Conservation (phyloP, 306 rosid genomes). For the Coriaria nepalensis region DNA sequence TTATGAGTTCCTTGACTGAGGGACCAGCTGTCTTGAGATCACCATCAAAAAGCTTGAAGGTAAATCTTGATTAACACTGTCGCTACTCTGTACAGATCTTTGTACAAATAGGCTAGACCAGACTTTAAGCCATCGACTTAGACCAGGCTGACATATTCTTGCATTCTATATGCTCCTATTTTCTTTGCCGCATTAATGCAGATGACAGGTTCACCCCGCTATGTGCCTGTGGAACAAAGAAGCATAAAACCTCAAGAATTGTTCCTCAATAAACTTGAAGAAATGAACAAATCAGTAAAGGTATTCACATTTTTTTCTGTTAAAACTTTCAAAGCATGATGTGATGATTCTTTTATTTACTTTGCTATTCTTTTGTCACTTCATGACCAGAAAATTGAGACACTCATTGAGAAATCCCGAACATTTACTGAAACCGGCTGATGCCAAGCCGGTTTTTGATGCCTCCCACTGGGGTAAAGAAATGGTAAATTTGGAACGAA, state of each 20-base stretch:
- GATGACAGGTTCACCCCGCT: conserved; percentile 39
- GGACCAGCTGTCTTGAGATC: conserved; percentile 48
- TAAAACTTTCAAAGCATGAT: too few relatives aligned
- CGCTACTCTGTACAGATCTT: background rate
- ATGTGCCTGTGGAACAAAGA: conserved; percentile 40
- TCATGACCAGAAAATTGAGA: conserved; percentile 52
- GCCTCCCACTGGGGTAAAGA: background rate
- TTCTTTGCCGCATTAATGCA: conserved; percentile 13
- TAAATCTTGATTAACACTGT: conserved; percentile 1
- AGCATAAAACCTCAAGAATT: conserved; percentile 32
- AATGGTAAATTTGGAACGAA: background rate
- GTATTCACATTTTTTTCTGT: conserved; percentile 22
- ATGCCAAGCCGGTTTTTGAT: conserved; percentile 5
- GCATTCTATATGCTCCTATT: background rate
- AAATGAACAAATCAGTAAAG: conserved; percentile 75
- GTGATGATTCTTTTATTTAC: background rate
- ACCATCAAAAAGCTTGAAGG: conserved; percentile 68
- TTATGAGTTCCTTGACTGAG: conserved; percentile 27
- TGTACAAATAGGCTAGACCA: too few relatives aligned
- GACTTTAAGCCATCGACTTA: too few relatives aligned
- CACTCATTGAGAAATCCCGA: conserved; percentile 40
- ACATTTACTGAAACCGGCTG: conserved; percentile 22
- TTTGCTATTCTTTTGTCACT: conserved; percentile 4
- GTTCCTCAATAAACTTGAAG: conserved; percentile 64
- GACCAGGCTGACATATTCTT: too few relatives aligned